phyloP scores from a whole-genome alignment of 2,329 filamentous ascomycete genomes.

The Emergomyces africanus region DNA sequence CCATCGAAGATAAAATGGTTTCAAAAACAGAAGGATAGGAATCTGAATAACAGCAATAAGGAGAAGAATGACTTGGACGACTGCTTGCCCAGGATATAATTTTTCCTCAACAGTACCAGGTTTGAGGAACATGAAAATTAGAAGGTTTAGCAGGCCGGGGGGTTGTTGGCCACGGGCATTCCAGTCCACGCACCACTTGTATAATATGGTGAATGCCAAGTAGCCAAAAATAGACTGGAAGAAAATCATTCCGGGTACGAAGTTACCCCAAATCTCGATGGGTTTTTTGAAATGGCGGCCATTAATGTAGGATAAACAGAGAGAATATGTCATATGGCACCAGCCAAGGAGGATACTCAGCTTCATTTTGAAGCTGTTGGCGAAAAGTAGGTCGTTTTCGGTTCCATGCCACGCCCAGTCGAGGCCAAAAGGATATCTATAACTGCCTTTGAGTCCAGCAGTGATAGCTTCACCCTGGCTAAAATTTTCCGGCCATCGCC shows the following conservation, averaged over 20 bases:
- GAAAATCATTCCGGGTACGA: slow-evolving; percentile 96
- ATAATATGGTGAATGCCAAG: slow-evolving; percentile 82
- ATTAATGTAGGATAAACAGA: slow-evolving; percentile 86
- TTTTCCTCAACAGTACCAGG: slow-evolving; percentile 58
- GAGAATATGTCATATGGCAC: slow-evolving; percentile 97
- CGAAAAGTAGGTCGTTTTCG: slow-evolving; percentile 89
- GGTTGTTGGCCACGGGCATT: slow-evolving; percentile 51
- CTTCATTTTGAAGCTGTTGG: slow-evolving; percentile 99
- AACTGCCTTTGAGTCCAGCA: slow-evolving; percentile 55
- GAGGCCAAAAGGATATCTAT: slow-evolving; percentile 89
- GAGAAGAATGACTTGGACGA: slow-evolving; percentile 64
- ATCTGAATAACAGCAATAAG: slow-evolving; percentile 77
- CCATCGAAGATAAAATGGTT: slow-evolving; percentile 87
- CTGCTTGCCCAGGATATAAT: slow-evolving; percentile 65
- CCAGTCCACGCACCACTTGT: slow-evolving; percentile 97
- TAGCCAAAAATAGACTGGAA: slow-evolving; percentile 99
- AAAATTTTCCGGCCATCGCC: slow-evolving; percentile 68
- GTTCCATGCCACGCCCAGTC: slow-evolving; percentile 96
- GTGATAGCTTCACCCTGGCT: slow-evolving; percentile 50
- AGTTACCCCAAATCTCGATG: slow-evolving; percentile 96
- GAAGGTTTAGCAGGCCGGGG: slow-evolving; percentile 90
- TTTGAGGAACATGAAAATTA: slow-evolving; percentile 98
- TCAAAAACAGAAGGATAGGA: slow-evolving; percentile 81
- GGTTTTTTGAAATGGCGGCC: slow-evolving; percentile 88
- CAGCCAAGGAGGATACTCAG: slow-evolving; percentile 95